Conservation (phyloP, 1,284 basidiomycete genomes). For the Trichosporon ovoides region DNA sequence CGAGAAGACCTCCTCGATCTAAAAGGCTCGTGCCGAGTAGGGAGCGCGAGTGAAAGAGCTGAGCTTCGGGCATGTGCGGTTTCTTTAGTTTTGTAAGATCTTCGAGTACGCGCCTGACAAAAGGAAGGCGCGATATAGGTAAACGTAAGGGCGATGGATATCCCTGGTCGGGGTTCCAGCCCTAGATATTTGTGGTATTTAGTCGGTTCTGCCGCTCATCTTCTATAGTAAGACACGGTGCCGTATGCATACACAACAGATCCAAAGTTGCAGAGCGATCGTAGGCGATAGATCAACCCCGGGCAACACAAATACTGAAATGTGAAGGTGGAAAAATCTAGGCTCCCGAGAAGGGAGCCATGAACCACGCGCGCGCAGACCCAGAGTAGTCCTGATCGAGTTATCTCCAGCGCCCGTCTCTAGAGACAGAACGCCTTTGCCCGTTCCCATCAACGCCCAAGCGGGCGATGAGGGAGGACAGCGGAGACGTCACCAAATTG, state of each 20-base stretch:
- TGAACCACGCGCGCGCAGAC: conserved; percentile 44
- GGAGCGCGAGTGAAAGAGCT: background rate
- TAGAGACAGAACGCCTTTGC: background rate
- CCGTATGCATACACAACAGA: too few species aligned
- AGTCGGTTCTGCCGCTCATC: too few species aligned
- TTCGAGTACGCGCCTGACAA: too few species aligned
- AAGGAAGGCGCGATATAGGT: too few species aligned
- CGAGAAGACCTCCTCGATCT: background rate
- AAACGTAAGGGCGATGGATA: too few species aligned
- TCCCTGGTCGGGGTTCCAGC: too few species aligned
- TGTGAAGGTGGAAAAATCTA: conserved; percentile 43
- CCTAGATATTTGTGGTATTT: too few species aligned
- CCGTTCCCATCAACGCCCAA: background rate
- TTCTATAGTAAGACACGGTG: too few species aligned
- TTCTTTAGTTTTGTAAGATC: background rate
- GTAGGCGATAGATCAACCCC: background rate
- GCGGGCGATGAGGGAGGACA: background rate
- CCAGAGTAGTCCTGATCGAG: conserved; percentile 53
- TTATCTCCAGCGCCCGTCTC: conserved; percentile 32
- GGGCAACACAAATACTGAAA: background rate
- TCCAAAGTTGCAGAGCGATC: background rate
- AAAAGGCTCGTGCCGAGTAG: too few species aligned
- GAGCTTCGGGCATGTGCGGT: background rate
- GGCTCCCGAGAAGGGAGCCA: conserved; percentile 28
- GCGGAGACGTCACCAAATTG: conserved; percentile 51